Percentiles rank a stretch among this genome's conserved stretches.
Conservation (phyloP, 2,329 filamentous ascomycete species). For the Diaporthe destruens region DNA sequence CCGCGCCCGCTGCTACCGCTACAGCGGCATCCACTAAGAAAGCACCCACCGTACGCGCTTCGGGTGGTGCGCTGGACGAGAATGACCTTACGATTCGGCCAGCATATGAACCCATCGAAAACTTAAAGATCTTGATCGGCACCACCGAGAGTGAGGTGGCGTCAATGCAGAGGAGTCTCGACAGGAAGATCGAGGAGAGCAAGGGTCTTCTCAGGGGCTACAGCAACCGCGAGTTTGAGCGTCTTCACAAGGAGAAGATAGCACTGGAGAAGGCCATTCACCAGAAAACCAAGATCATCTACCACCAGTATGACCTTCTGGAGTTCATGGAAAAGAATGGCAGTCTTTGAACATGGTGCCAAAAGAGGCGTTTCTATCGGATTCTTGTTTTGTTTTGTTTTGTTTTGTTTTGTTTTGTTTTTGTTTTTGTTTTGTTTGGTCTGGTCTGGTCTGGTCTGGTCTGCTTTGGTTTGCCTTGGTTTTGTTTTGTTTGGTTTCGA, state of each 20-base stretch:
- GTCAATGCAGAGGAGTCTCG: conserved; percentile 80
- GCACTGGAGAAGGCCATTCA: conserved; percentile 74
- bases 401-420: background rate
- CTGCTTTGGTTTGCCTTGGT: no score
- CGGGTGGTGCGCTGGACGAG: conserved; percentile 59
- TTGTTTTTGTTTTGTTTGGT: no score
- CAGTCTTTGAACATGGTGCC: conserved; percentile 43
- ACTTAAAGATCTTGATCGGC: conserved; percentile 87
- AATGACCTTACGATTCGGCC: conserved; percentile 73
- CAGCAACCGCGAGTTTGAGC: conserved; percentile 73
- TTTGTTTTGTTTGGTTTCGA: background rate
- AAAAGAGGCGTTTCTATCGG: background rate
- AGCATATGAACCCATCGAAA: conserved; percentile 76
- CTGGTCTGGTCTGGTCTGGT: no score
- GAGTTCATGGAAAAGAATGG: conserved; percentile 80
- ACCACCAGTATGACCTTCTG: conserved; percentile 85
- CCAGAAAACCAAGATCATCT: conserved; percentile 82
- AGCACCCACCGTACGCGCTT: conserved; percentile 62
- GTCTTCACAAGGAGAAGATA: conserved; percentile 71
- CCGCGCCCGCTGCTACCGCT: background rate
- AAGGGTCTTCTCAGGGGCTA: conserved; percentile 75
- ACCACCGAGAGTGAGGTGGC: conserved; percentile 82
- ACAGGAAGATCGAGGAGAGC: conserved; percentile 71
- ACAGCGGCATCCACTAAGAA: background rate
- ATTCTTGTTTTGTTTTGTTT: background rate